Base-by-base conservation (phyloP, 495 filamentous ascomycete genomes). In the Niebla homalea region DNA sequence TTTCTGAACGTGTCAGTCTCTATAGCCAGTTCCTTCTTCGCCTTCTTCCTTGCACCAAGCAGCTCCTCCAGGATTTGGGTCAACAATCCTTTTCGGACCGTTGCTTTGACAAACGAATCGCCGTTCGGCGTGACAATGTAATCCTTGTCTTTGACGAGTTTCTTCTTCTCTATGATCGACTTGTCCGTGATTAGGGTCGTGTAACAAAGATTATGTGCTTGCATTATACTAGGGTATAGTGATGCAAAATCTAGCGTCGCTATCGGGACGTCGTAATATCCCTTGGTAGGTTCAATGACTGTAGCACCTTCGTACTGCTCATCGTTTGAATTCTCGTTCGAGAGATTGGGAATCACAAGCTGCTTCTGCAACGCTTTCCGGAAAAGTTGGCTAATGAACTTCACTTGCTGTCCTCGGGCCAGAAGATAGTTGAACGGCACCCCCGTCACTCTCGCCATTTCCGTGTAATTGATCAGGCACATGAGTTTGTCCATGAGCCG, bases 391-490 rank as follows among this genome's bases (percentile, higher is more conserved):
- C 88, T 95, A 65, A 99, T 75, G 69, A 99, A 97, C 60, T 94
- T 95, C 59, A 97, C 84, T 63, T 99, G 92, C 61, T 99, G 92
- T 41, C 92, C 92, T 62, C 87, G 79, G 22, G 93, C 75, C 4
- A 99, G 77, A 18, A 99, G 77, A 60, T 83, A 96, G 59, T 93
- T 95, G 73, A 97, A 99, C 1, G 92, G 93, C 1, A 99, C 89
- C 53, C 92, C 92, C 16, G 92, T 99, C 61, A 99, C 92, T 77
- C 92, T 92, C 37, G 92, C 92, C 92, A 99, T 99, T 65, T 99
- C 92, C 0, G 92, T 97, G 59, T 96, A 96, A 64, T 99, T 99
- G 61, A 94, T 83, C 23, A 99, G 73, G 64, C 92, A 96, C 65
- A 93, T 96, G 26, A 99, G 72, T 59, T 99, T 99, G 64, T 99